These are phyloP conservation scores for Scheffersomyces ergatensis DNA, from an alignment of 805 yeast species.

Conservation along the genomic window DNA sequence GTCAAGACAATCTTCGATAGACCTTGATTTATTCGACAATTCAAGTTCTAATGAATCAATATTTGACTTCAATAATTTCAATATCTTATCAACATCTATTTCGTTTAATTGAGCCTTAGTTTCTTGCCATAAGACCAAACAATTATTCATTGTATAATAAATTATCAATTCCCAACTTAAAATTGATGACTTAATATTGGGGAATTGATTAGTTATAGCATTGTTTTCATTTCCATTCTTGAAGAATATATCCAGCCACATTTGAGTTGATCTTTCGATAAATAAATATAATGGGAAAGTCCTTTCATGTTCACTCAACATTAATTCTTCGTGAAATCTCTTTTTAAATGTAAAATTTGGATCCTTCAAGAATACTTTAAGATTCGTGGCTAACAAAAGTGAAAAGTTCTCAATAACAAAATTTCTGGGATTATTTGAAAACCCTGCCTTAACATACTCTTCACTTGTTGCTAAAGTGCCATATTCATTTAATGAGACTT, in stretches of 20 bases:
- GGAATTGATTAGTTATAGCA: conserved; percentile 21
- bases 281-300: conserved; percentile 50
- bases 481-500: conserved; percentile 38
- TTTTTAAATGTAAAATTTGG: conserved; percentile 62
- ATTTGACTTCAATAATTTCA: conserved; percentile 39
- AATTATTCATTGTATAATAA: conserved; percentile 53
- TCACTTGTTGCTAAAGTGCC: conserved; percentile 42
- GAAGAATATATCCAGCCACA: conserved; percentile 36
- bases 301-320: conserved; percentile 53
- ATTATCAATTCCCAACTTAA: conserved; percentile 55
- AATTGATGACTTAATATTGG: conserved; percentile 37
- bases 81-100: conserved; percentile 52
- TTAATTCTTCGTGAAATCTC: conserved; percentile 58
- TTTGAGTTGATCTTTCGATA: conserved; percentile 29
- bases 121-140: conserved; percentile 63
- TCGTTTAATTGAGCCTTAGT: conserved; percentile 48
- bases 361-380: conserved; percentile 53
- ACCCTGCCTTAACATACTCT: conserved; percentile 47
- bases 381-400: conserved; percentile 51
- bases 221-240: conserved; percentile 14
- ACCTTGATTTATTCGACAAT: conserved; percentile 10
- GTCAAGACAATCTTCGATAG: conserved; percentile 46
- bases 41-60: conserved; percentile 26
- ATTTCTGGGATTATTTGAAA: conserved; percentile 41
- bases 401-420: conserved; percentile 45